phyloP scores from a whole-genome alignment of 306 rosid species.

The Malus asiatica region DNA sequence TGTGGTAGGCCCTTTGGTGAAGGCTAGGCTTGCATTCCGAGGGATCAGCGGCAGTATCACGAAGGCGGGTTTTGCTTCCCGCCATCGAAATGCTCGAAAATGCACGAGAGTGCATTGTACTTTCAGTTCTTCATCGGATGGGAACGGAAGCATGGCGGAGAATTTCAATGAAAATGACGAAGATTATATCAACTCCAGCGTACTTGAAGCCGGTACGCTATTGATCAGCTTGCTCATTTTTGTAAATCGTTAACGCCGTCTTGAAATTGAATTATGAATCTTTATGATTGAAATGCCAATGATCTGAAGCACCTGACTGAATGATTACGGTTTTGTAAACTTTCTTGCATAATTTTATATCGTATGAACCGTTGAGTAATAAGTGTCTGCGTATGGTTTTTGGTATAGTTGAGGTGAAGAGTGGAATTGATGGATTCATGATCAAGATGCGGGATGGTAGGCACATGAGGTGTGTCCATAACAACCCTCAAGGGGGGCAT shows the following conservation, averaged over 20 bases:
- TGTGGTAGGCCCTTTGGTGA: slow-evolving; percentile 37
- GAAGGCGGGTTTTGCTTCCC: slow-evolving; percentile 32
- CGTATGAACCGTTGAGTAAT: background rate
- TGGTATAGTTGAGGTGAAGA: slow-evolving; percentile 91
- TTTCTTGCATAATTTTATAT: background rate
- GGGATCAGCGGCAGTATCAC: slow-evolving; percentile 32
- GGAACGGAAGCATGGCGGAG: slow-evolving; percentile 73
- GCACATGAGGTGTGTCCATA: slow-evolving; percentile 79
- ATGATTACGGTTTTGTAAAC: background rate
- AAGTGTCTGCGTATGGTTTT: slow-evolving; percentile 11
- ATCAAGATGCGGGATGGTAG: slow-evolving; percentile 97
- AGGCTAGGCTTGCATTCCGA: slow-evolving; percentile 42
- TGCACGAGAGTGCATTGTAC: slow-evolving; percentile 51
- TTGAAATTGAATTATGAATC: background rate
- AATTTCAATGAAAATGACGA: slow-evolving; percentile 81
- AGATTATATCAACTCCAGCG: slow-evolving; percentile 79
- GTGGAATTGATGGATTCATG: slow-evolving; percentile 89
- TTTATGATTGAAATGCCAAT: background rate
- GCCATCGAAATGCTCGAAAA: slow-evolving; percentile 28
- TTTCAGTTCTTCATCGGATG: slow-evolving; percentile 67
- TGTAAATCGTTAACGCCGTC: background rate
- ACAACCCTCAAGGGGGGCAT: slow-evolving; percentile 93
- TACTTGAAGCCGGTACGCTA: slow-evolving; percentile 87
- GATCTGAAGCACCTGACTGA: background rate
- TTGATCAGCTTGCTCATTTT: background rate